Percentiles rank a stretch among this genome's conserved stretches.
phyloP scores from a whole-genome alignment of 2,329 filamentous ascomycete genomes.

The Aspergillus piperis region DNA sequence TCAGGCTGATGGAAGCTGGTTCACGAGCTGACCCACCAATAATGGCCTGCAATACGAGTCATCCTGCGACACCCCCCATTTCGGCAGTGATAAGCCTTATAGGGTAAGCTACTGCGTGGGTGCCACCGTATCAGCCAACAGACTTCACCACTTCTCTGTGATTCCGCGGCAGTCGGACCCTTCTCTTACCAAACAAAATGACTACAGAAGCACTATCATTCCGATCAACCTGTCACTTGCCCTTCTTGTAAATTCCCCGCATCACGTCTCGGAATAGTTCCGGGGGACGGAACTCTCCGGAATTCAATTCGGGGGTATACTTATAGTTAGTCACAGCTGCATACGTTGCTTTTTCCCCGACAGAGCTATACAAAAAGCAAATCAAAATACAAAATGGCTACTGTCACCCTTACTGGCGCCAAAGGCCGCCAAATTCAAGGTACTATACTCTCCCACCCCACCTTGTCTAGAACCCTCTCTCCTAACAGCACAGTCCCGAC shows the following conservation, averaged over 20 bases:
- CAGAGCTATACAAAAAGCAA: background rate
- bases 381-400: background rate
- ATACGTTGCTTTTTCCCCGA: too few species aligned
- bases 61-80: background rate
- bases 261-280: too few species aligned
- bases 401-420: background rate
- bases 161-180: too few species aligned
- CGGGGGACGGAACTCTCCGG: too few species aligned
- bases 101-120: background rate
- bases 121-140: background rate
- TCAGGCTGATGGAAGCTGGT: background rate
- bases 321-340: too few species aligned
- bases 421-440: constrained; percentile 2
- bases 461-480: too few species aligned
- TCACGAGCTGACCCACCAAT: background rate
- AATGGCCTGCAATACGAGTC: background rate
- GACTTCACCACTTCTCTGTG: too few species aligned
- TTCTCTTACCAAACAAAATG: too few species aligned
- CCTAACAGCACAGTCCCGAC: constrained; percentile 24
- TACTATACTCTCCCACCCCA: background rate
- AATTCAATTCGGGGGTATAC: too few species aligned
- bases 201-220: too few species aligned
- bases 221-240: too few species aligned
- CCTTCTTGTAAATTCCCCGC: too few species aligned
- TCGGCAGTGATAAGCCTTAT: background rate